Evolutionary conservation across 495 filamentous ascomycete genomes (phyloP), one percentile per base, ranked within the genome.

Genomic region (Aspergillus biplanus): DNA sequence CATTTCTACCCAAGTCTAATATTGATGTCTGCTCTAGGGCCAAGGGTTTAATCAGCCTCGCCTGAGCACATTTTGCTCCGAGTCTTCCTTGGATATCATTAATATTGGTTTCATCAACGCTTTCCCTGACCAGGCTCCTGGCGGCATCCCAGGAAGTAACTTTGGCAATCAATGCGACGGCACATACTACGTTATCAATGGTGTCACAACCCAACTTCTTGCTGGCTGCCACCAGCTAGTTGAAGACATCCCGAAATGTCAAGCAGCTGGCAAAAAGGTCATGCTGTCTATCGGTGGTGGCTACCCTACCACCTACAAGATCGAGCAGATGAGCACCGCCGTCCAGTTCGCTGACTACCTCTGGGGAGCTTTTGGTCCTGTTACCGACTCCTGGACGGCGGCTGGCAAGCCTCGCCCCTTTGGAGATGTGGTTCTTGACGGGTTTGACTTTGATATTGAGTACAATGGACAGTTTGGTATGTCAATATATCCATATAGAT

Each of bases 401-500:
- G 64, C 65, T 6, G 54, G 57, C 59, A 71, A 65, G 16, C 80
- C 83, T 62, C 83, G 88, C 59, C 90, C 89, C 2, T 90, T 92
- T 66, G 82, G 82, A 8, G 66, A 80, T 33, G 82, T 83, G 31
- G 74, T 83, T 7, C 71, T 92, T 57, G 89, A 92, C 73, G 89
- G 90, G 4, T 92, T 92, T 61, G 90, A 92, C 65, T 83, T 90
- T 65, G 87, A 90, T 75, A 81, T 88, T 39, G 87, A 90, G 67
- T 64, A 75, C 68, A 62, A 75, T 70, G 66, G 81, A 69, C 34
- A 69, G 68, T 49, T 68, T 75, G 72, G 84, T 80, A 83, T 62
- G 77, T 8, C 32, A 32, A 39, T 15, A 15, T 32, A 12, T 15
- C 15, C 32, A 33, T 12, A 33, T 33, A 12, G 21, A 6, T 54